Base-by-base conservation (phyloP, 208 protist genomes). In the Leishmania tropica region DNA sequence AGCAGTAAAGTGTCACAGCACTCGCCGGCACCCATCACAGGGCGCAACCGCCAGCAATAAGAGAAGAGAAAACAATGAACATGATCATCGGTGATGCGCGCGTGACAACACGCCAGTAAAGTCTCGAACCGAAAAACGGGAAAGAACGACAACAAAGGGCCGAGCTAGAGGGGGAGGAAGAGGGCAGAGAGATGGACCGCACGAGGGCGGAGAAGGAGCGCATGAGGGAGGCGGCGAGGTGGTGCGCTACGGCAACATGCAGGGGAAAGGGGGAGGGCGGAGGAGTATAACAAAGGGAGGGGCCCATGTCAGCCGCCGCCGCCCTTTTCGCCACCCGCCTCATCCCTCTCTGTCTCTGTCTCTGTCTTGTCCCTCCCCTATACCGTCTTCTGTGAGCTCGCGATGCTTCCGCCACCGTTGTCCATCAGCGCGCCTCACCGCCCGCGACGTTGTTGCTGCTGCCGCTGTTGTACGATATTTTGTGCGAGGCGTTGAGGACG, bases 401-500 rank as follows among this genome's bases (percentile, higher is more conserved):
- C 45, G 11, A 53, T 53, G 70, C 40, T 21, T 74, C 70, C 21
- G 70, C 45, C 21, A 45, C 45, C 11, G 42, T 19, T 54, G 70
- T 6, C n/a, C 45, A n/a, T 78, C 56, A 65, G 53, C 28, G n/a
- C 40, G 13, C 35, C 21, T 21, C 75, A 37, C 75, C 75, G 35
- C 68, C 75, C 15, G 40, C 47, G 35, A 65, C 35, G 75, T 2
- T 24, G 53, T 3, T 70, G 48, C 28, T 51, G 76, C 11, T 31
- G 74, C 53, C 45, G 28, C 21, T 60, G 78, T 77, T 83, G 24
- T 83, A 79, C 28, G 31, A 54, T 13, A 81, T 84, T 77, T 83
- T 82, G 48, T 85, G 79, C 10, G 86, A 82, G 42, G 79, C 89
- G 15, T 67, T 70, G n/a, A 82, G 58, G 40, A 94, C 90, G 78